A percentile compares a stretch with the other conserved stretches of the same genome.
Evolutionary conservation across 176 grass and related monocot genomes (phyloP).

Genomic region (Eragrostis curvula): DNA sequence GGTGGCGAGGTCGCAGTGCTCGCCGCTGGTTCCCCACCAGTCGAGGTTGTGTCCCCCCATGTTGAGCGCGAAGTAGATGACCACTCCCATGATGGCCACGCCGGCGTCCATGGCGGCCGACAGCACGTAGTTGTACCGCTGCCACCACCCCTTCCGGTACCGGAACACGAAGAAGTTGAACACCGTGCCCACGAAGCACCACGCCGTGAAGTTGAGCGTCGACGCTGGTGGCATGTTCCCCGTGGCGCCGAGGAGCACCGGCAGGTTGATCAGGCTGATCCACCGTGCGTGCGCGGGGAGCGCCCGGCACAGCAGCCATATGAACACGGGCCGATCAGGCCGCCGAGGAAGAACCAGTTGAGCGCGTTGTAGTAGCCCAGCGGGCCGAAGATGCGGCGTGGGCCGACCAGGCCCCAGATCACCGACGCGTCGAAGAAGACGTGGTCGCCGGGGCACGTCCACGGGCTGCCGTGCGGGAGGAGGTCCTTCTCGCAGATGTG

Average conservation of each 20-base stretch:
- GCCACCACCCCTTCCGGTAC: conserved; percentile 84
- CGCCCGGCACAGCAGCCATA: conserved; percentile 67
- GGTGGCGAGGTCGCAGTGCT: conserved; percentile 73
- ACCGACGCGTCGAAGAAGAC: conserved; percentile 96
- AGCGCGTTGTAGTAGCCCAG: conserved; percentile 71
- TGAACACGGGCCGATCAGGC: conserved; percentile 57
- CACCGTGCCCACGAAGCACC: conserved; percentile 64
- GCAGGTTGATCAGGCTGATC: conserved; percentile 87
- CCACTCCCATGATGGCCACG: conserved; percentile 85
- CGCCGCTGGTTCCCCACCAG: conserved; percentile 71
- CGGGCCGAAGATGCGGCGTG: conserved; percentile 81
- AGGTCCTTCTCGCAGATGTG: conserved; percentile 72
- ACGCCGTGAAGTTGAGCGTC: conserved; percentile 78
- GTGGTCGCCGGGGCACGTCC: conserved; percentile 81
- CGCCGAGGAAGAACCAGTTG: conserved; percentile 89
- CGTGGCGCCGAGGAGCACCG: conserved; percentile 82
- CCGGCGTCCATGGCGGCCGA: conserved; percentile 84
- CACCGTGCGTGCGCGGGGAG: conserved; percentile 64
- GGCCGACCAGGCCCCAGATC: conserved; percentile 93
- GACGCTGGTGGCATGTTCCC: conserved; percentile 80
- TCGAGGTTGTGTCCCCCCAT: conserved; percentile 48
- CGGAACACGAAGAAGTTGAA: conserved; percentile 93
- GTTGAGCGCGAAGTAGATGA: conserved; percentile 74
- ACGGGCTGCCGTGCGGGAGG: conserved; percentile 75
- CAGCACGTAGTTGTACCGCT: conserved; percentile 92